Base-by-base conservation (phyloP, 2,329 filamentous ascomycete genomes). In the Tolypocladium sp. region DNA sequence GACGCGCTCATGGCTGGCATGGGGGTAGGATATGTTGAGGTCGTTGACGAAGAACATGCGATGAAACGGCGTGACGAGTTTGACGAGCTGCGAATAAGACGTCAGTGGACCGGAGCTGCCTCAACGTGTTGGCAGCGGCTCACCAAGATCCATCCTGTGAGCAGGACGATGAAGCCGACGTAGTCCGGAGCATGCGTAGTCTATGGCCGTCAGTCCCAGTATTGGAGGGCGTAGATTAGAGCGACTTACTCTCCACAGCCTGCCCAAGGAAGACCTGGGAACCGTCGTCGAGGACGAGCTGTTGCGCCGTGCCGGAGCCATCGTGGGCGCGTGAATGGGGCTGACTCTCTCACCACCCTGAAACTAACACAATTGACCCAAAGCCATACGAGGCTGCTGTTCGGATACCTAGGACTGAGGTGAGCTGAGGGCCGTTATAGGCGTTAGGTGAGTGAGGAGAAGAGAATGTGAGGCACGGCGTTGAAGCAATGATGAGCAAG, bases 41-140 rank as follows among this genome's bases (percentile, higher is more conserved):
- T 97, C 91, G 70, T 92, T 89, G 62, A 97, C 83, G 63, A 85
- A 89, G 76, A 99, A 97, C 85, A 97, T 89, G 75, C 91, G 91
- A 72, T 97, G 92, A 71, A 97, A 97, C 0, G 94, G 94, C 61
- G 88, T 86, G 66, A 90, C 82, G 54, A 73, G 69, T 20, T 68
- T 55, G 33, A 65, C 64, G 55, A 68, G 67, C 72, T 73, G 22
- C 3, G 20, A 49, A 1, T 4, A 7, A 41, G n/a, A 25, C 35
- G 57, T 35, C 22, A 33, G 46, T 4, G 25, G 17, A 22, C 9
- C 1, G 49, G 30, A 35, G 27, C 20, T 5, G 6, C 2, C 20
- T 22, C 4, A 9, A 22, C 7, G 49, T 2, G 9, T 2, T 9
- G 20, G 49, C 20, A 8, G 25, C 15, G 1, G 70, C 75, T 63